These are phyloP conservation scores for Stephania yunnanensis DNA, from an alignment of 164 flowering plant genomes.

Conservation along the genomic window DNA sequence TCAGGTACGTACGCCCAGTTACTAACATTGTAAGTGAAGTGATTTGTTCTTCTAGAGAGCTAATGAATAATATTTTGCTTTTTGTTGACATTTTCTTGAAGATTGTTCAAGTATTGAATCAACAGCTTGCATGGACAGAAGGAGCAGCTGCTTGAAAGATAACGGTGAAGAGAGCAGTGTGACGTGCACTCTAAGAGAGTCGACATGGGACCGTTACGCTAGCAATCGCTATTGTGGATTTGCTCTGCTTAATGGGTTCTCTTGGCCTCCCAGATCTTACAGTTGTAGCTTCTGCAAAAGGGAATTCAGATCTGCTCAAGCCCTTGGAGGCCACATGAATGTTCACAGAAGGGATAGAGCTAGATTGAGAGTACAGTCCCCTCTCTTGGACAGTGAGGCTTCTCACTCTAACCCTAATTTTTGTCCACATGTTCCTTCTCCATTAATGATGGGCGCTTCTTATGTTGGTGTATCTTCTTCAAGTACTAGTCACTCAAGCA, in stretches of 20 bases:
- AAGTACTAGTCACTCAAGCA: slow-evolving; percentile 12
- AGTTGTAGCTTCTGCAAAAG: slow-evolving; percentile 68
- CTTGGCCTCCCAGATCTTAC: slow-evolving; percentile 81
- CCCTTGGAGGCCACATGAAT: slow-evolving; percentile 79
- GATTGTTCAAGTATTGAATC: neutral
- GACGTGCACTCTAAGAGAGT: neutral
- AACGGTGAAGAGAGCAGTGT: slow-evolving; percentile 7
- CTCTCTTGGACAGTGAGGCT: slow-evolving; percentile 25
- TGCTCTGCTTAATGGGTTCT: slow-evolving; percentile 35
- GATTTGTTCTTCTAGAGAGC: neutral
- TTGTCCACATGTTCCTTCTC: slow-evolving; percentile 18
- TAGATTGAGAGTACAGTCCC: slow-evolving; percentile 32
- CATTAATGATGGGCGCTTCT: slow-evolving; percentile 17
- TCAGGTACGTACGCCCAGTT: neutral
- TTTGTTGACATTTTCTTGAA: neutral
- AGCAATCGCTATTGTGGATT: slow-evolving; percentile 10
- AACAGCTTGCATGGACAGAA: slow-evolving; percentile 23
- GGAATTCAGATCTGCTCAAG: slow-evolving; percentile 78
- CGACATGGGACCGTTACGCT: slow-evolving; percentile 12
- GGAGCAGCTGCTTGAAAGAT: slow-evolving; percentile 12
- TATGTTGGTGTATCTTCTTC: slow-evolving; percentile 18
- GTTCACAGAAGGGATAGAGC: slow-evolving; percentile 79
- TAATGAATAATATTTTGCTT: slow-evolving; percentile 3
- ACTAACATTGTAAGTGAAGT: neutral
- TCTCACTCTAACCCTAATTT: slow-evolving; percentile 22